Evolutionary conservation across 305 asterid species (phyloP).

Genomic region (Ilex paraguariensis): DNA sequence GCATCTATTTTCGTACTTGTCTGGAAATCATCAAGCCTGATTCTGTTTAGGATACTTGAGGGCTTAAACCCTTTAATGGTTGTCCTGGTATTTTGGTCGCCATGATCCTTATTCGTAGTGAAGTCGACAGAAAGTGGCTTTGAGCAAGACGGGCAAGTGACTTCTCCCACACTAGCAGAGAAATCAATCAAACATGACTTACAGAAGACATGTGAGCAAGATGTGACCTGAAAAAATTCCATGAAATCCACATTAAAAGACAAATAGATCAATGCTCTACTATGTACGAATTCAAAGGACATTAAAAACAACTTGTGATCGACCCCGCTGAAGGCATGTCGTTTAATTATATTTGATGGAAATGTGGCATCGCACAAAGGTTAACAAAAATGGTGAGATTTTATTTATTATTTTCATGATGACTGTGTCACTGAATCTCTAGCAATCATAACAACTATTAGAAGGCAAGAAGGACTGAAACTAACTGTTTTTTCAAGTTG

Average conservation of each 20-base stretch:
- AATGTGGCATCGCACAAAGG: no score
- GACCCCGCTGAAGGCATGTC: no score
- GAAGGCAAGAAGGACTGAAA: no score
- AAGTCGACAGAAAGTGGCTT: conserved; percentile 85
- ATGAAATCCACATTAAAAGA: not conserved
- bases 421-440: no score
- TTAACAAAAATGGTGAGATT: no score
- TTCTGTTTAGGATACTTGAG: conserved; percentile 83
- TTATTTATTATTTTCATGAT: no score
- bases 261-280: no score
- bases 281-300: no score
- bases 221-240: conserved; percentile 53
- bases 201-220: conserved; percentile 82
- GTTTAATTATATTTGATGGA: no score
- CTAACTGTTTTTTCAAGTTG: no score
- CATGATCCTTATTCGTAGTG: conserved; percentile 40
- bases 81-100: conserved; percentile 44
- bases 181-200: conserved; percentile 73
- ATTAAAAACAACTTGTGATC: no score
- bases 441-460: no score
- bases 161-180: conserved; percentile 61
- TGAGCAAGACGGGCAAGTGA: conserved; percentile 82
- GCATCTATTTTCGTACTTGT: conserved; percentile 97
- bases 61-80: conserved; percentile 74
- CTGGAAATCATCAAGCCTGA: conserved; percentile 69